Conservation (phyloP, 2,329 filamentous ascomycete genomes). For the Ophiostoma perfectum region DNA sequence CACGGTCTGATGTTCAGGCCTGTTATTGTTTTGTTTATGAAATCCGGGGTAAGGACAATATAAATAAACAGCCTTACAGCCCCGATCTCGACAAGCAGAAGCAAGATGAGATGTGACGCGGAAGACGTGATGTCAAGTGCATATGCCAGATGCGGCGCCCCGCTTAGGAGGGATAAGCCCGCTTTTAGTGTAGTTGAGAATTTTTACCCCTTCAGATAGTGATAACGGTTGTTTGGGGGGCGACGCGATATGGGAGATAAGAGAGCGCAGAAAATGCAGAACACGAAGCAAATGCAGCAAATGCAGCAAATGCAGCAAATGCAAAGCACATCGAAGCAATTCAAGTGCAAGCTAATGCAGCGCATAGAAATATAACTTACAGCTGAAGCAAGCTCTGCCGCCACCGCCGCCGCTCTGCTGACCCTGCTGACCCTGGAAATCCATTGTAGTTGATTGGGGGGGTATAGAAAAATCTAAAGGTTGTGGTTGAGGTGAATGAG, state of each 20-base stretch:
- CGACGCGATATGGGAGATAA: constrained; percentile 10
- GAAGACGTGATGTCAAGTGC: constrained; percentile 14
- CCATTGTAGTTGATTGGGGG: constrained; percentile 24
- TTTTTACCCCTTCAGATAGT: constrained; percentile 19
- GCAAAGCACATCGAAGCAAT: background rate
- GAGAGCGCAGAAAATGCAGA: constrained; percentile 1
- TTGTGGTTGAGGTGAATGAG: background rate
- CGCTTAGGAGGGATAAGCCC: constrained; percentile 20
- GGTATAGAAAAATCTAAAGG: background rate
- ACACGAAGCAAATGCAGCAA: background rate
- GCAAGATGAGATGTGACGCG: constrained; percentile 24
- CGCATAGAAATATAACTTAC: constrained; percentile 27
- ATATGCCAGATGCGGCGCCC: constrained; percentile 17
- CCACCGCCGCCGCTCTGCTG: constrained; percentile 19
- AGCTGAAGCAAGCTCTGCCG: constrained; percentile 28
- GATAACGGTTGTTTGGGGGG: constrained; percentile 13
- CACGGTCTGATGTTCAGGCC: background rate
- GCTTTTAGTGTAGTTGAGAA: constrained; percentile 23
- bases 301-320: background rate
- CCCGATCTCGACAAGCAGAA: constrained; percentile 15
- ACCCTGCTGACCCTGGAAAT: constrained; percentile 26
- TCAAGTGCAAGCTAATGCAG: background rate
- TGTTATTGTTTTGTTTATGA: constrained; percentile 5
- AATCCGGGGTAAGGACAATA: constrained; percentile 4
- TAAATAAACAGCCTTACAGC: constrained; percentile 6